These are phyloP conservation scores for Rhytidiadelphus loreus DNA, from an alignment of 225 moss, liverwort and hornwort genomes.

Conservation along the genomic window DNA sequence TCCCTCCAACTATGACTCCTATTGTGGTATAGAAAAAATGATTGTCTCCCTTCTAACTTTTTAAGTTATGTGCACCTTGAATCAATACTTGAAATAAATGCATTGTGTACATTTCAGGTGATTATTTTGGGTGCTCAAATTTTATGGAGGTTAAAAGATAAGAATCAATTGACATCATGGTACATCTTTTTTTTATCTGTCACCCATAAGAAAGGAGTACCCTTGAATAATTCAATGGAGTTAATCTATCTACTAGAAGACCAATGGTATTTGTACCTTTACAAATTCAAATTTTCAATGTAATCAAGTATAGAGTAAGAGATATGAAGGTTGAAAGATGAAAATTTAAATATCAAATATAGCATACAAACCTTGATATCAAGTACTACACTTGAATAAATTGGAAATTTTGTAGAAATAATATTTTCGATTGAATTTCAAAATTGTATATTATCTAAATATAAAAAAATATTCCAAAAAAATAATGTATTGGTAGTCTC, in stretches of 20 bases:
- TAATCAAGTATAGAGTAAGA: neutral
- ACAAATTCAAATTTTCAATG: neutral
- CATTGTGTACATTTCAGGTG: neutral
- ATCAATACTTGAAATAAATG: neutral
- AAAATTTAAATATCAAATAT: neutral
- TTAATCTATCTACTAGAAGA: fast-evolving
- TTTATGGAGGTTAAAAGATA: neutral
- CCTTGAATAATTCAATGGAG: neutral
- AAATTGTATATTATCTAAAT: neutral
- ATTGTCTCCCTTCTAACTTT: fast-evolving
- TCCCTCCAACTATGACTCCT: neutral
- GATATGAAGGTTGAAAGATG: neutral
- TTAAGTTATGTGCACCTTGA: fast-evolving
- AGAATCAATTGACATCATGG: neutral
- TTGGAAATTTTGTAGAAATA: neutral
- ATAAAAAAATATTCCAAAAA: neutral
- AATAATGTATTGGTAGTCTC: neutral
- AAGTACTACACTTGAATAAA: neutral
- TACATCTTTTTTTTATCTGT: neutral
- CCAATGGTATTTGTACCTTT: fast-evolving
- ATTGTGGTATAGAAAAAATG: neutral
- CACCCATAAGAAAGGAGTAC: neutral
- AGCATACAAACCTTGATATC: neutral
- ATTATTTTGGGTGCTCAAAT: neutral
- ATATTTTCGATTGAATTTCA: neutral